Evolutionary conservation across 108 stramenopile species (phyloP).

Genomic region (Discostella pseudostelligera): DNA sequence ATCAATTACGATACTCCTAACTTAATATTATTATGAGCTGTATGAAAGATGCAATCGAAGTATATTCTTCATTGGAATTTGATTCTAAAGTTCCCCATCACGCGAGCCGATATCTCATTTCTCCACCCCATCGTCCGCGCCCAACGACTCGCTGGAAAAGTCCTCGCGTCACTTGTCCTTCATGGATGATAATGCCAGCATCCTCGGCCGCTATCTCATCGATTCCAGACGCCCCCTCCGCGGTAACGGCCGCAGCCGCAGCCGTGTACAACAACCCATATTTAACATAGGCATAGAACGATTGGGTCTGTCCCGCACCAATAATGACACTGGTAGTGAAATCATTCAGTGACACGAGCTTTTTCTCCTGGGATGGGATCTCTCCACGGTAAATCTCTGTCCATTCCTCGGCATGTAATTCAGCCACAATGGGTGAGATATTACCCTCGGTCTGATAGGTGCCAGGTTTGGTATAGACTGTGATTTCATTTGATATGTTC

Average conservation of each 20-base stretch:
- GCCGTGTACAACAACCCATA: not conserved
- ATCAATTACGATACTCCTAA: too few species aligned
- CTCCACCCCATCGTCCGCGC: not conserved
- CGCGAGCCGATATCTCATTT: not conserved
- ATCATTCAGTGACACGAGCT: not conserved
- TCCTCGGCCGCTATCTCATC: not conserved
- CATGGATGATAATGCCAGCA: conserved; percentile 3
- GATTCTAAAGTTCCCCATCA: too few species aligned
- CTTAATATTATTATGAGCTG: too few species aligned
- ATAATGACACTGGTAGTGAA: not conserved
- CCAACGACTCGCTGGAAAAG: not conserved
- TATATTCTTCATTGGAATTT: too few species aligned
- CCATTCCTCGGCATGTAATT: too few species aligned
- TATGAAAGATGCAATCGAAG: too few species aligned
- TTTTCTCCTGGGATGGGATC: not conserved
- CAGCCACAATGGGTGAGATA: not conserved
- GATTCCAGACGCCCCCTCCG: not conserved
- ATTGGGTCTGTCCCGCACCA: not conserved
- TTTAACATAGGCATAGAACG: not conserved
- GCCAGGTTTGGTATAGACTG: conserved; percentile 13
- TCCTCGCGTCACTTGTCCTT: conserved; percentile 2
- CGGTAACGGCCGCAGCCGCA: not conserved
- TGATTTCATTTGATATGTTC: conserved; percentile 9
- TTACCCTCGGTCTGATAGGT: conserved; percentile 7
- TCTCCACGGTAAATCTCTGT: too few species aligned